Evolutionary conservation across 2,329 filamentous ascomycete genomes (phyloP).

Genomic region (Beauveria rudraprayagi): DNA sequence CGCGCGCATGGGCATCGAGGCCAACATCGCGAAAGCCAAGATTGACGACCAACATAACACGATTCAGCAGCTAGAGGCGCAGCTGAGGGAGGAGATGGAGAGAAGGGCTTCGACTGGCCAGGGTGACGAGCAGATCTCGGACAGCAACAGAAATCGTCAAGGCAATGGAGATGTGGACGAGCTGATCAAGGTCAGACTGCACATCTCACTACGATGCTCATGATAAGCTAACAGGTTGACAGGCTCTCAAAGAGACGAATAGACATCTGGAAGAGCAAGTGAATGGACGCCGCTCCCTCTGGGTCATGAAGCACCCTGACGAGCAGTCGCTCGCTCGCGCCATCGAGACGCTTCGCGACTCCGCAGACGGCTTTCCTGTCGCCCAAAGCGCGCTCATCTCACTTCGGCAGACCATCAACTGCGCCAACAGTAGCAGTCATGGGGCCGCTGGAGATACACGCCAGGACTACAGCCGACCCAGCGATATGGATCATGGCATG

Average conservation of each 20-base stretch:
- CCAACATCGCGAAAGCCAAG: conserved; percentile 27
- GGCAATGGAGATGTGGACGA: conserved; percentile 20
- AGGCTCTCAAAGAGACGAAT: conserved; percentile 27
- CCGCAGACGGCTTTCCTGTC: conserved; percentile 20
- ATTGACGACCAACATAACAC: conserved; percentile 26
- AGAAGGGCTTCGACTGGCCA: conserved; percentile 18
- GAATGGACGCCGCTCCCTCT: conserved; percentile 27
- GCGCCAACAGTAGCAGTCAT: not conserved
- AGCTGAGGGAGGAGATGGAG: conserved; percentile 24
- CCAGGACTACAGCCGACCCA: not conserved
- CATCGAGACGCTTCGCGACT: conserved; percentile 24
- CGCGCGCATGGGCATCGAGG: conserved; percentile 30
- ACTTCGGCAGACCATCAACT: conserved; percentile 14
- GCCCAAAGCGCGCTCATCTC: conserved; percentile 22
- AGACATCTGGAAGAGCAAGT: conserved; percentile 29
- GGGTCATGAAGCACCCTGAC: conserved; percentile 27
- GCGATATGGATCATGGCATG: not conserved
- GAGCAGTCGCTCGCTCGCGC: conserved; percentile 23
- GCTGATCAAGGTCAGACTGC: conserved; percentile 23
- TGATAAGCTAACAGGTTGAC: not conserved
- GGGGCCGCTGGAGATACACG: not conserved
- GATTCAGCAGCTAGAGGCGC: conserved; percentile 24
- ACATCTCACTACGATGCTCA: not conserved
- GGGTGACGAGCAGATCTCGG: conserved; percentile 21
- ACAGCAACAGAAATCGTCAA: conserved; percentile 21